Percentiles rank a stretch among this genome's conserved stretches.
phyloP scores from a whole-genome alignment of 1,284 basidiomycete genomes.

The Ustilago xerochloae region DNA sequence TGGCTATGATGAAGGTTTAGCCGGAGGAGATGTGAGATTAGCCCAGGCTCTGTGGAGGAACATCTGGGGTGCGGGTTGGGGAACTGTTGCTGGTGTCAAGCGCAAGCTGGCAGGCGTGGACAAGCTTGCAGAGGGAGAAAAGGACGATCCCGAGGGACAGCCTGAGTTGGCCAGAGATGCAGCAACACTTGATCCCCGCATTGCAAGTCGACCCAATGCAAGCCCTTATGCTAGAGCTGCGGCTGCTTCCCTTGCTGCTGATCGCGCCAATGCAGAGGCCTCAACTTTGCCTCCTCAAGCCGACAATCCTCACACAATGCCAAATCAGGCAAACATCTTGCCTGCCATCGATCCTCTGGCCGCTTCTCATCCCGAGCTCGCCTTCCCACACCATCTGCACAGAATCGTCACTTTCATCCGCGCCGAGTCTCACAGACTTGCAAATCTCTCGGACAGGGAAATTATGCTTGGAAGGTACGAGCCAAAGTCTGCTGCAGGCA shows the following conservation, averaged over 20 bases:
- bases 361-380: slow-evolving; percentile 68
- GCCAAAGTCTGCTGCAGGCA: slow-evolving; percentile 10
- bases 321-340: slow-evolving; percentile 9
- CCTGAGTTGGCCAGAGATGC: slow-evolving; percentile 71
- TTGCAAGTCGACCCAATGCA: slow-evolving; percentile 22
- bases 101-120: slow-evolving; percentile 59
- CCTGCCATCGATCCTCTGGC: slow-evolving; percentile 41
- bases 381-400: slow-evolving; percentile 75
- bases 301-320: slow-evolving; percentile 32
- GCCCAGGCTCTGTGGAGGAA: slow-evolving; percentile 93
- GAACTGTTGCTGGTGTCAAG: slow-evolving; percentile 69
- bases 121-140: slow-evolving; percentile 47
- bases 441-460: slow-evolving; percentile 77
- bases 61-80: slow-evolving; percentile 74
- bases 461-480: slow-evolving; percentile 70
- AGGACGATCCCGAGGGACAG: slow-evolving; percentile 56
- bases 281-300: slow-evolving; percentile 23
- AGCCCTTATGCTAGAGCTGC: slow-evolving; percentile 40
- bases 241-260: slow-evolving; percentile 30
- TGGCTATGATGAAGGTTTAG: slow-evolving; percentile 83
- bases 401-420: slow-evolving; percentile 81
- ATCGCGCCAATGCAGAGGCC: slow-evolving; percentile 10
- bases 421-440: slow-evolving; percentile 80
- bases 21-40: slow-evolving; percentile 69
- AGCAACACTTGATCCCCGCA: slow-evolving; percentile 39